phyloP scores from a whole-genome alignment of 345 rosid genomes.

The Arabidopsis arenosa region DNA sequence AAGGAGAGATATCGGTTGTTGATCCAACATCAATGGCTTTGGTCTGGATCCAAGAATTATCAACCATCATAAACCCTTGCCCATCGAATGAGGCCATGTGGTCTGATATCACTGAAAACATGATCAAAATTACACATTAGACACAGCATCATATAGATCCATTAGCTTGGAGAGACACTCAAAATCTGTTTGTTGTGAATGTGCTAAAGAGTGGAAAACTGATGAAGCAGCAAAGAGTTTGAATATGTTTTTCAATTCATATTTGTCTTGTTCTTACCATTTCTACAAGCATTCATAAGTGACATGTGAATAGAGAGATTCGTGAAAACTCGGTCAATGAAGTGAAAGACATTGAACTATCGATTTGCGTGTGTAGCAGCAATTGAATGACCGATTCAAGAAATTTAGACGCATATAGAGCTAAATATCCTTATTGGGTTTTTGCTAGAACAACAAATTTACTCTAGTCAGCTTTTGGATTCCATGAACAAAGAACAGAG shows the following conservation, averaged over 20 bases:
- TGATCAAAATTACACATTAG: neutral
- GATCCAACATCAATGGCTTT: constrained; percentile 45
- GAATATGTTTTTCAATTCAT: too few relatives aligned
- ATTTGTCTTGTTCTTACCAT: too few relatives aligned
- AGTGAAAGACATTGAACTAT: neutral
- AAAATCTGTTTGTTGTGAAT: neutral
- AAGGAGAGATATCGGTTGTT: constrained; percentile 44
- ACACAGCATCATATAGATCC: constrained; percentile 11
- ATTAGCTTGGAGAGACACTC: neutral
- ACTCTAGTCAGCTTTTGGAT: neutral
- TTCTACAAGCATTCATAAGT: neutral
- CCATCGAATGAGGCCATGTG: constrained; percentile 46
- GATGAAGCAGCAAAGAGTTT: neutral
- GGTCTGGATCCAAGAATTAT: constrained; percentile 39
- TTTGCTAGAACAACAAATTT: neutral
- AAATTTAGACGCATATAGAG: neutral
- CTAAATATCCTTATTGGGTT: neutral
- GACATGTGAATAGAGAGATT: neutral
- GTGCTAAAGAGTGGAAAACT: neutral
- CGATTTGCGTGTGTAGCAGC: constrained; percentile 12
- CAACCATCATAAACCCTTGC: constrained; percentile 42
- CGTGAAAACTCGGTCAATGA: constrained; percentile 12
- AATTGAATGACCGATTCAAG: neutral
- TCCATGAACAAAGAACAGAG: neutral
- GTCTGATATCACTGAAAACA: neutral